phyloP scores from a whole-genome alignment of 345 rosid genomes.

The Theobroma cacao region DNA sequence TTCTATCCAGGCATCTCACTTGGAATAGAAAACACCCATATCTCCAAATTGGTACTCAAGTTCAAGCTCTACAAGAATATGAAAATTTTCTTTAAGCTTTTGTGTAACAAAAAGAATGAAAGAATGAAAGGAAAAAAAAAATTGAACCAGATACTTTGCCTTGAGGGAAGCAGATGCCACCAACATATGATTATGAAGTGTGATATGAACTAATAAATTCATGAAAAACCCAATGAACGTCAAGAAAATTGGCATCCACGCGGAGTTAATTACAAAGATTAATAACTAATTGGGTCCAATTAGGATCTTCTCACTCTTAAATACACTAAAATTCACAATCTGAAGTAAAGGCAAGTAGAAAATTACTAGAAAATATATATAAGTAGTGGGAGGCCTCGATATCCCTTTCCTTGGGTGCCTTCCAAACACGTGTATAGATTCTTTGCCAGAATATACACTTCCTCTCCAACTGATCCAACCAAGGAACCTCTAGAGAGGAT shows the following conservation, averaged over 20 bases:
- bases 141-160: neutral
- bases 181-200: neutral
- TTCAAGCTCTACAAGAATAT: neutral
- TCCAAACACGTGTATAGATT: conserved; percentile 25
- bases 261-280: neutral
- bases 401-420: too few relatives aligned
- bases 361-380: too few relatives aligned
- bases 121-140: too few relatives aligned
- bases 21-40: neutral
- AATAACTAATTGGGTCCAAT: neutral
- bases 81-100: neutral
- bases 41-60: neutral
- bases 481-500: neutral
- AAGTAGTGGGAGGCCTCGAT: neutral
- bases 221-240: neutral
- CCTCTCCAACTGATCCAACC: conserved; percentile 1
- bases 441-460: conserved; percentile 15
- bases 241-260: conserved; percentile 7
- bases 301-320: neutral
- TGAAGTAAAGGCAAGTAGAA: neutral
- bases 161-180: neutral
- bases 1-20: too few relatives aligned
- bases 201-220: neutral
- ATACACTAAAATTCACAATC: neutral
- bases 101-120: neutral